Percentiles rank a stretch among this genome's conserved stretches.
Conservation (phyloP, 495 filamentous ascomycete species). For the Aspergillus sclerotiicarbonarius region DNA sequence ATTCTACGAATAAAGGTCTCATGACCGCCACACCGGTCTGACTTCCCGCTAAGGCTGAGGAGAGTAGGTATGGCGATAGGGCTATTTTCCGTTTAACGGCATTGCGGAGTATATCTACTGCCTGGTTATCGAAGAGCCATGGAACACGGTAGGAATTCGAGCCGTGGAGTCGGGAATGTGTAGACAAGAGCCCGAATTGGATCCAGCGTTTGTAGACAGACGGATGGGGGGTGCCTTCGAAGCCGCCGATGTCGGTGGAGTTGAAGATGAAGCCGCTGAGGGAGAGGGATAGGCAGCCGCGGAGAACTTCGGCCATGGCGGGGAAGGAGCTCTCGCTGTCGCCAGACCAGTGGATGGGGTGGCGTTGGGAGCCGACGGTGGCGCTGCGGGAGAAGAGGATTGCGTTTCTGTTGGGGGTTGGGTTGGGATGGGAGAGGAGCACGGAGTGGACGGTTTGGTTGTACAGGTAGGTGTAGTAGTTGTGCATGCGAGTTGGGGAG, state of each 20-base stretch:
- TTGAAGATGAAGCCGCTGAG: slow-evolving; percentile 68
- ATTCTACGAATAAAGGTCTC: slow-evolving; percentile 63
- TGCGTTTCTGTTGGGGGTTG: slow-evolving; percentile 54
- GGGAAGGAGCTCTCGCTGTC: slow-evolving; percentile 73
- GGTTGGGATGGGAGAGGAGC: slow-evolving; percentile 53
- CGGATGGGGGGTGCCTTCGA: slow-evolving; percentile 64
- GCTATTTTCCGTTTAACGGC: slow-evolving; percentile 62
- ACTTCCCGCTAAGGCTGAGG: slow-evolving; percentile 49
- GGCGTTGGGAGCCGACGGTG: slow-evolving; percentile 64
- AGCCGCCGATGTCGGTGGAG: slow-evolving; percentile 70
- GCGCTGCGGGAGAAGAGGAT: slow-evolving; percentile 68
- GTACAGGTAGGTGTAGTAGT: slow-evolving; percentile 70
- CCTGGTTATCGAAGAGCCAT: slow-evolving; percentile 67
- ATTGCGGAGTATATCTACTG: slow-evolving; percentile 53
- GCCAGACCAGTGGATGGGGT: slow-evolving; percentile 64
- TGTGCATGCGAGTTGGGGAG: slow-evolving; percentile 65
- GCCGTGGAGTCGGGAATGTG: slow-evolving; percentile 66
- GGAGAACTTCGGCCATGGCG: slow-evolving; percentile 70
- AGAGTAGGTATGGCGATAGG: slow-evolving; percentile 61
- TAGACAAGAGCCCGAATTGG: slow-evolving; percentile 66
- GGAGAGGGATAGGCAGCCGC: slow-evolving; percentile 65
- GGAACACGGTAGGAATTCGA: slow-evolving; percentile 67
- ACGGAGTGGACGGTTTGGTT: slow-evolving; percentile 68
- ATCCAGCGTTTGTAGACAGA: slow-evolving; percentile 78
- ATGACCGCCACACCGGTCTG: slow-evolving; percentile 52